Base-by-base conservation (phyloP, 148 eudicot species). In the Vaccinium macrocarpon region DNA sequence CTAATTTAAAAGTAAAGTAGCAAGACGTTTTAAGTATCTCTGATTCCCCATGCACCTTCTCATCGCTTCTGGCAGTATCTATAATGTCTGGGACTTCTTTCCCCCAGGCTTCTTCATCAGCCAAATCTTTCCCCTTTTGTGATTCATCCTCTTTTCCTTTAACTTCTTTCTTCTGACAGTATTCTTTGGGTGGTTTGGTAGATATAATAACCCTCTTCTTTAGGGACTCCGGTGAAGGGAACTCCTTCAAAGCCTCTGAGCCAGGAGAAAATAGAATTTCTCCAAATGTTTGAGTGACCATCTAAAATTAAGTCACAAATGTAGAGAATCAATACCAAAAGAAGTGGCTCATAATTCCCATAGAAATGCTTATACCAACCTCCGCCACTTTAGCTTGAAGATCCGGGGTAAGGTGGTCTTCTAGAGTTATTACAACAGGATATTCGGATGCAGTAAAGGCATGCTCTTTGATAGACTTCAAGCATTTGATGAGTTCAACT, bases 371-470 rank as follows among this genome's bases (percentile, higher is more conserved):
- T 23, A 83, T n/a, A 62, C 78, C 83, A 15, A 95, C 98, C 95
- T 94, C 91, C 9, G 98, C 98, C 9, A 91, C 91, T 94, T 94
- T 94, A 78, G 95, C 98, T 84, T 94, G 98, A 83, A 95, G 98
- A 86, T 89, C 91, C 38, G 94, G 76, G 85, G 94, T 93, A 80
- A 95, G 98, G 88, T 95, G 98, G 82, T 95, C 98, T 88, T 95
- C 98, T 78, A 95, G 90, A 27, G 98, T 95, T 86, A 95, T 90
- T 79, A 95, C 92, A 66, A 92, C 92, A 78, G 98, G 98, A 86
- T 93, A 95, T 7, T 91, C 91, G 5, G 98, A 95, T 82, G 89
- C 88, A 66, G 86, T 76, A 87, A 95, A 95, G 48, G 98, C 98
- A 85, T 94, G 90, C 53, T 93, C 91, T 85, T 89, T 90, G 35